Base-by-base conservation (phyloP, 140 eudicot genomes). In the Ambrosia hybrid region DNA sequence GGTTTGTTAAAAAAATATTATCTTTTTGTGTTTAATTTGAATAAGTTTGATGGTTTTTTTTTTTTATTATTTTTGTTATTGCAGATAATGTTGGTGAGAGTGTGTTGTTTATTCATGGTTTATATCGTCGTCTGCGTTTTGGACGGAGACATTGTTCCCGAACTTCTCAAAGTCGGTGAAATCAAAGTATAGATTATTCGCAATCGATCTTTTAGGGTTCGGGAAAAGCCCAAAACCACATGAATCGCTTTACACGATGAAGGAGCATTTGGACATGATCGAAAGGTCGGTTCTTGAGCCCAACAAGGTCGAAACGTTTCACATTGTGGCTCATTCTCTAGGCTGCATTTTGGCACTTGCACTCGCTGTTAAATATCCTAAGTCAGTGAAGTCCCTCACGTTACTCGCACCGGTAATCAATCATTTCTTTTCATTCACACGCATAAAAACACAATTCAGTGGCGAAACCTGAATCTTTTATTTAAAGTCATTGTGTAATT, bases 211-310 rank as follows among this genome's bases (percentile, higher is more conserved):
- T 46, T 84, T 92, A 4, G 98, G 98, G 14, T 89, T 92, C 16
- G 98, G 98, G 46, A 82, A 78, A 67, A 92, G 98, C 77, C 98
- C 98, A 1, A 92, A 92, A 70, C 98, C 98, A 14, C 74, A 57
- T 0, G 93, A 89, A 6, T 92, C 98, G 0, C 82, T 92, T 5
- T 89, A 92, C 82, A 89, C 98, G 0, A 67, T 92, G 63, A 84
- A 89, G 34, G 98, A 92, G 73, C 98, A 92, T 81, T 68, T 92
- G 56, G 96, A 92, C 55, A 92, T 89, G 95, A 89, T 92, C 9
- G 96, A 92, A 57, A 78, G 70, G 7, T 83, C 96, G 0, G 91
- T 92, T 48, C 79, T 92, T 4, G 93, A 89, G 71, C 80, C 83
- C 4, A 63, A 92, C 81, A 85, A 81, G 16, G 85, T 92, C n/a